phyloP scores from a whole-genome alignment of 2,329 filamentous ascomycete genomes.

The Ascochyta clinopodiicola region DNA sequence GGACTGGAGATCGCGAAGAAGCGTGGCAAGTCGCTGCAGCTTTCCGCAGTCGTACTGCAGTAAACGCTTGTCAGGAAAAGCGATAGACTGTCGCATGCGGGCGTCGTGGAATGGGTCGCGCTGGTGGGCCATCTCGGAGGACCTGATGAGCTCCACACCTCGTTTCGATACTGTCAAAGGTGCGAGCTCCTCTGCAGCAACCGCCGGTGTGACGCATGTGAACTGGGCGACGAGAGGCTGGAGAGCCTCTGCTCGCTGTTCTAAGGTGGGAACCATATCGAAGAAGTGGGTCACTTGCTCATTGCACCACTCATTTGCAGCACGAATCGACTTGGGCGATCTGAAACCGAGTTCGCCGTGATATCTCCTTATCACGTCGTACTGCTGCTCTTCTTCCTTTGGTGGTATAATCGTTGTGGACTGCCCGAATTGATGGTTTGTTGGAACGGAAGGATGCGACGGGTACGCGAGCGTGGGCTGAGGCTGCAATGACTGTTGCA shows the following conservation, averaged over 20 bases:
- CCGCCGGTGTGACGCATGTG: constrained; percentile 88
- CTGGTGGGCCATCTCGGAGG: constrained; percentile 62
- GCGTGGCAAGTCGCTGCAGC: constrained; percentile 83
- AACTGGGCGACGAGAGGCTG: constrained; percentile 84
- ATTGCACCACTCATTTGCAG: constrained; percentile 70
- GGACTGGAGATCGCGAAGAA: constrained; percentile 84
- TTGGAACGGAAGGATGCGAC: constrained; percentile 10
- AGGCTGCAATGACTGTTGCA: constrained; percentile 13
- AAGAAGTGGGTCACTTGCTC: constrained; percentile 69
- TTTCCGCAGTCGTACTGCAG: constrained; percentile 98
- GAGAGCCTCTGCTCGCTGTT: constrained; percentile 74
- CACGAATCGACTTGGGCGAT: constrained; percentile 31
- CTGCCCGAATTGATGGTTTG: constrained; percentile 29
- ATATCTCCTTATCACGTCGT: constrained; percentile 53
- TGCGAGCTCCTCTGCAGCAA: constrained; percentile 79
- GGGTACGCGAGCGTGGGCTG: constrained; percentile 3
- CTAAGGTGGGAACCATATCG: constrained; percentile 75
- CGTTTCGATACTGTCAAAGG: constrained; percentile 67
- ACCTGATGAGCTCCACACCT: constrained; percentile 61
- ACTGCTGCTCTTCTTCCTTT: constrained; percentile 21
- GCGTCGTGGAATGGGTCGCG: constrained; percentile 91
- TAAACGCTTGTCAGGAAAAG: constrained; percentile 95
- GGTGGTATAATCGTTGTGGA: constrained; percentile 29
- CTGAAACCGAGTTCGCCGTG: constrained; percentile 42
- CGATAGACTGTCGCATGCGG: constrained; percentile 89